Base-by-base conservation (phyloP, 495 filamentous ascomycete species). In the Penicillium alfredii region DNA sequence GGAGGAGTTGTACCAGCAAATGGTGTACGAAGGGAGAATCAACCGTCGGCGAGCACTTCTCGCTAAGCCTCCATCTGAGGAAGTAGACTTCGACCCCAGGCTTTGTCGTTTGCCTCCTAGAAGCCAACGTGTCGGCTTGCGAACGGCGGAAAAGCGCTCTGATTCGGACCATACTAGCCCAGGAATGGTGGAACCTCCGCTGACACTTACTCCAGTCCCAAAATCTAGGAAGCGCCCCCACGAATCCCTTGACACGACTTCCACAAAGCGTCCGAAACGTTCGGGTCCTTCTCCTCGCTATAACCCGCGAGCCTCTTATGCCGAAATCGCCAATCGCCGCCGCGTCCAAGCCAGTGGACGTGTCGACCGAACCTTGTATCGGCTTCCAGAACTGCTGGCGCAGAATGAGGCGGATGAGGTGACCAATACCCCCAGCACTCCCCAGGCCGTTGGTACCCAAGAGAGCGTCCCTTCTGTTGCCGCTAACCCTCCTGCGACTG, bases 361-460 rank as follows among this genome's bases (percentile, higher is more conserved):
- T 4, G 53, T 68, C 13, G 44, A 56, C 15, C 41, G 40, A 3
- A 68, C 64, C 8, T 31, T 61, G 8, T 61, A 55, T n/a, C 60
- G 62, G n/a, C 26, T 66, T n/a, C 55, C 60, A 2, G 35, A 61
- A n/a, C 42, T 57, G 6, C 26, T 66, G 16, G 47, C 51, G 10
- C 56, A 64, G 45, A 40, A 36, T 8, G 52, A 52, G 9, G 38
- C 47, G 8, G 49, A 56, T 30, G 35, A 41, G 2, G 42, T 39
- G 29, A n/a, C 34, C 6, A 14, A 34, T 12, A n/a, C 25, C 8
- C 18, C 34, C 20, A 14, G 25, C 8, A 32, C 19, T 24, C 26
- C 37, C 4, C 26, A 34, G 21, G 33, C 34, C 19, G 24, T 37
- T 9, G 38, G 26, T 6, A 33, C 49, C 8, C 29, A 48, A 18